Percentiles rank a stretch among this genome's conserved stretches.
phyloP scores from a whole-genome alignment of 805 yeast genomes.

The Diddensiella caesifluorescens region DNA sequence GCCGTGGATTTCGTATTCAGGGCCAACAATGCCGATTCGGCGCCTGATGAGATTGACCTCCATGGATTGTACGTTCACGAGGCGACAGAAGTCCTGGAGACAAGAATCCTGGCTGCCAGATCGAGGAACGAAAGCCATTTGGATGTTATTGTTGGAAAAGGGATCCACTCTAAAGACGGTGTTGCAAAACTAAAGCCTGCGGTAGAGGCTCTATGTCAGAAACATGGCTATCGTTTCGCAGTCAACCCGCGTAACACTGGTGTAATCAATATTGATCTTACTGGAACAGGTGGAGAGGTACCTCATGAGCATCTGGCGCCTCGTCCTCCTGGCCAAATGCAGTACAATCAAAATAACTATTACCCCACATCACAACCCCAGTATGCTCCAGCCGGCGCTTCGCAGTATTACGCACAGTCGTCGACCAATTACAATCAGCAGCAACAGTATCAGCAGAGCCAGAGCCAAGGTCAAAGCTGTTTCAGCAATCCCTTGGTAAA shows the following conservation, averaged over 20 bases:
- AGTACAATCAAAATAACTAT: constrained; percentile 20
- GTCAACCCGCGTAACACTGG: constrained; percentile 74
- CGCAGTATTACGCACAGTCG: constrained; percentile 10
- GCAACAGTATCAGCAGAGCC: constrained; percentile 21
- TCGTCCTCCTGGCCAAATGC: constrained; percentile 8
- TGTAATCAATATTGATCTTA: constrained; percentile 65
- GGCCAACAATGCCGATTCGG: constrained; percentile 85
- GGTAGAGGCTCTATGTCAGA: constrained; percentile 66
- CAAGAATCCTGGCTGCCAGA: constrained; percentile 63
- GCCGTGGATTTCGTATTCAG: constrained; percentile 85
- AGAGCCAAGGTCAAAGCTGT: constrained; percentile 19
- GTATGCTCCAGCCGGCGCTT: constrained; percentile 10
- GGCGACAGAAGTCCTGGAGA: constrained; percentile 71
- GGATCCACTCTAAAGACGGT: constrained; percentile 74
- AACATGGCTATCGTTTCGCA: constrained; percentile 54
- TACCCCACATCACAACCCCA: constrained; percentile 3
- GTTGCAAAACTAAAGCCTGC: constrained; percentile 89
- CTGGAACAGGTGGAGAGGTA: constrained; percentile 36
- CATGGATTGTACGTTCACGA: constrained; percentile 90
- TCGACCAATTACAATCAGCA: constrained; percentile 8
- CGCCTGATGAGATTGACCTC: constrained; percentile 78
- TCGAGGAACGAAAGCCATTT: constrained; percentile 53
- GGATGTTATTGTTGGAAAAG: constrained; percentile 89
- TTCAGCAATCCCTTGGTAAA: constrained; percentile 15
- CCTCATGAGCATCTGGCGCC: constrained; percentile 34